Evolutionary conservation across 2,329 filamentous ascomycete genomes (phyloP), one percentile per base, ranked within the genome.

Genomic region (Cercospora sesami): DNA sequence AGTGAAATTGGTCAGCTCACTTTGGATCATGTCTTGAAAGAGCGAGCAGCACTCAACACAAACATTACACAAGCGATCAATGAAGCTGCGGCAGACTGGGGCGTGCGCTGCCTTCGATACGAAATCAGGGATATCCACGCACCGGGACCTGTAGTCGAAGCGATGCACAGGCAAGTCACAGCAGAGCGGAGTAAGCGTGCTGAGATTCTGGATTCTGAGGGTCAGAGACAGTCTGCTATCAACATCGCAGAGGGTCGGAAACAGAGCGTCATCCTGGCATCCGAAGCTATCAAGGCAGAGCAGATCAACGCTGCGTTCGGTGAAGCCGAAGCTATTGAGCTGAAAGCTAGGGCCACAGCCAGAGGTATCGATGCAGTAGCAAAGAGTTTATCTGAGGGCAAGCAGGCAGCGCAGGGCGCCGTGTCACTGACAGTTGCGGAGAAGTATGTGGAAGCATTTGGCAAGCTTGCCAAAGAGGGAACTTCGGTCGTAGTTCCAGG

Each of bases 51-150:
- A 21, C 89, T 99, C 73, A 99, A 99, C 84, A 93, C 89, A 72
- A 98, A 99, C 83, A 99, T 99, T 79, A 98, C 95, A n/a, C 90
- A 92, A 66, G 94, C 95, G 53, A 98, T 99, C 86, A 99, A 99
- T 80, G 94, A 98, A 80, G 95, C 95, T 1, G 94, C 95, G 4
- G 91, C 96, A 76, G 94, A 94, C 64, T 99, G 95, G 95, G 95
- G 95, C 68, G 93, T 99, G 21, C 92, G 93, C 36, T 99, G 95
- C 78, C 86, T 99, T 69, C 91, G 95, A 67, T 99, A 99, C 84
- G 95, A 99, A 82, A 99, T 99, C 79, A 87, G 95, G 73, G 95
- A 99, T 80, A 99, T 99, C 76, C 95, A 99, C 81, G 95, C 95
- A 0, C 95, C 95, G 1, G 92, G 90, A 33, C 91, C 91, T 60